Conservation (phyloP, 2,329 filamentous ascomycete species). For the Aspergillus pseudonomiae region DNA sequence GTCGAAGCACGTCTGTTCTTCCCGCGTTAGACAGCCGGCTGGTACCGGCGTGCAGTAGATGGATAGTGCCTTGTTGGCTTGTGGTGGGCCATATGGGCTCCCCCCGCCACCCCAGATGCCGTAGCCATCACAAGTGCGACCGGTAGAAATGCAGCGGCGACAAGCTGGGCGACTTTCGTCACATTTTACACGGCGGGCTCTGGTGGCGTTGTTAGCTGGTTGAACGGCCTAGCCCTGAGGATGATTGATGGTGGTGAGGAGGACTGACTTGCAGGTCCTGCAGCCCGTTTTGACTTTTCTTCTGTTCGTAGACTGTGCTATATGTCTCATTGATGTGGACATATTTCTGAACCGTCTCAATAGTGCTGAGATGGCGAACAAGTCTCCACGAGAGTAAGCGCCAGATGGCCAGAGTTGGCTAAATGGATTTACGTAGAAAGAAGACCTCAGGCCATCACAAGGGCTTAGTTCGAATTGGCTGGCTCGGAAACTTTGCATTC, state of each 20-base stretch:
- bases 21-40: background rate
- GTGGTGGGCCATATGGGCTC: background rate
- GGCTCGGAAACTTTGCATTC: too few species aligned
- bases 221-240: background rate
- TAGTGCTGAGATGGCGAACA: too few species aligned
- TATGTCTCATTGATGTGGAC: too few species aligned
- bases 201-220: background rate
- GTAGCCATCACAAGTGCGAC: slow-evolving; percentile 39
- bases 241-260: background rate
- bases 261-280: background rate
- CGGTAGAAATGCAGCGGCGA: background rate
- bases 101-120: slow-evolving; percentile 44
- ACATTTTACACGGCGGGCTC: background rate
- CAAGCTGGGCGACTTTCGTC: background rate
- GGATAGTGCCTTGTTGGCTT: slow-evolving; percentile 3
- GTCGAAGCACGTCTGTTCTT: background rate
- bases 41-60: background rate
- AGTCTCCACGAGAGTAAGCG: too few species aligned
- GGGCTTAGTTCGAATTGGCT: too few species aligned
- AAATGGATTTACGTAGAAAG: too few species aligned
- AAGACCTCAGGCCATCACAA: too few species aligned
- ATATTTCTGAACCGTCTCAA: too few species aligned
- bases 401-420: too few species aligned
- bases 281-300: background rate
- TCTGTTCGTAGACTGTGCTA: too few species aligned